These are phyloP conservation scores for Proteromonas lacertae DNA, from an alignment of 352 stramenopile genomes.

Conservation along the genomic window DNA sequence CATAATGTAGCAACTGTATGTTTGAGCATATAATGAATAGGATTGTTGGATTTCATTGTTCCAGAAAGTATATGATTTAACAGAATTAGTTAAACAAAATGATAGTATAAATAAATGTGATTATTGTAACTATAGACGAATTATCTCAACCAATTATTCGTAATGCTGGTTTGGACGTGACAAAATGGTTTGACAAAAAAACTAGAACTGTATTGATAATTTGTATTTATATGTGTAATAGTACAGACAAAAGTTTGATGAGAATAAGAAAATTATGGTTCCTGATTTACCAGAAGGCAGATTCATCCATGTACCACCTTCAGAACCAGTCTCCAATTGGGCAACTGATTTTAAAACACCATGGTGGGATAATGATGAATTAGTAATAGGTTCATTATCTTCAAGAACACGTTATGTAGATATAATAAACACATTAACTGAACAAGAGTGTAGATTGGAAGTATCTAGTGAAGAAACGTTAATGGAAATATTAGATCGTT, in stretches of 20 bases:
- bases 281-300: background rate
- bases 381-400: background rate
- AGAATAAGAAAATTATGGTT: background rate
- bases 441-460: background rate
- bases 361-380: background rate
- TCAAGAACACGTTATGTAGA: background rate
- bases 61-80: conserved; percentile 1
- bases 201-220: background rate
- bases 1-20: too few relatives aligned
- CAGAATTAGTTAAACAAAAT: background rate
- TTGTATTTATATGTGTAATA: too few relatives aligned
- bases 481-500: background rate
- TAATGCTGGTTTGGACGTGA: background rate
- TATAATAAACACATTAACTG: background rate
- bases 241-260: background rate
- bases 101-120: too few relatives aligned
- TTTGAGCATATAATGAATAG: background rate
- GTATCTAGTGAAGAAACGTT: background rate
- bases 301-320: conserved; percentile 1
- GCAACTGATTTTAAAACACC: background rate
- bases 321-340: background rate
- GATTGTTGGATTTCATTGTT: conserved; percentile 1
- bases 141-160: background rate
- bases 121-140: too few relatives aligned
- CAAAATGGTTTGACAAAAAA: conserved; percentile 1